Percentiles rank a stretch among this genome's conserved stretches.
These are phyloP conservation scores for Xanthoceras sorbifolium DNA, from an alignment of 345 rosid genomes.

Conservation along the genomic window DNA sequence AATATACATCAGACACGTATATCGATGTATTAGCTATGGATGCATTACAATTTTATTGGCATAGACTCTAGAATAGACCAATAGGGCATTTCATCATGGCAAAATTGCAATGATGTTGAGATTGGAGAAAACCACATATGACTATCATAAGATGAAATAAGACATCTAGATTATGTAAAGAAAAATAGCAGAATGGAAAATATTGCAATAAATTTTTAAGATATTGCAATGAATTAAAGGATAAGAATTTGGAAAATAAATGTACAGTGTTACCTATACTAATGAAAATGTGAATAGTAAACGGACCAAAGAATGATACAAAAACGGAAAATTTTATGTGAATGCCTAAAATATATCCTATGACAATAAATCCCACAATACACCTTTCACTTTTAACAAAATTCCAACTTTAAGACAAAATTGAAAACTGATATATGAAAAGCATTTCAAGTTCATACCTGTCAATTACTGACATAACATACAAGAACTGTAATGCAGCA, in stretches of 20 bases:
- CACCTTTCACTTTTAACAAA: background rate
- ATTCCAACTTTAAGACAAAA: background rate
- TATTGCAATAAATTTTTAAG: background rate
- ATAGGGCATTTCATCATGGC: background rate
- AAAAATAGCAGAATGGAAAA: constrained; percentile 4
- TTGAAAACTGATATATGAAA: background rate
- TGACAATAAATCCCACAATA: background rate
- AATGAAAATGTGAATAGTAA: background rate
- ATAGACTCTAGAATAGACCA: constrained; percentile 4
- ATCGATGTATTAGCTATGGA: background rate
- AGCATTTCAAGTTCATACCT: constrained; percentile 46
- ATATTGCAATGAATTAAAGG: background rate
- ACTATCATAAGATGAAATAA: background rate
- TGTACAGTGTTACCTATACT: background rate
- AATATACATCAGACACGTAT: background rate
- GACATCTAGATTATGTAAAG: background rate
- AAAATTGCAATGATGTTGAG: background rate
- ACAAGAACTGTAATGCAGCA: constrained; percentile 88
- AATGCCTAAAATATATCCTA: background rate
- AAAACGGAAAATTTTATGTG: background rate
- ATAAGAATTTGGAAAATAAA: background rate
- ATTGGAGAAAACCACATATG: background rate
- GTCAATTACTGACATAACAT: constrained; percentile 93
- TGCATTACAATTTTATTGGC: background rate
- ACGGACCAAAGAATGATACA: background rate